These are phyloP conservation scores for Mycena amicta DNA, from an alignment of 768 basidiomycete genomes.

Conservation along the genomic window DNA sequence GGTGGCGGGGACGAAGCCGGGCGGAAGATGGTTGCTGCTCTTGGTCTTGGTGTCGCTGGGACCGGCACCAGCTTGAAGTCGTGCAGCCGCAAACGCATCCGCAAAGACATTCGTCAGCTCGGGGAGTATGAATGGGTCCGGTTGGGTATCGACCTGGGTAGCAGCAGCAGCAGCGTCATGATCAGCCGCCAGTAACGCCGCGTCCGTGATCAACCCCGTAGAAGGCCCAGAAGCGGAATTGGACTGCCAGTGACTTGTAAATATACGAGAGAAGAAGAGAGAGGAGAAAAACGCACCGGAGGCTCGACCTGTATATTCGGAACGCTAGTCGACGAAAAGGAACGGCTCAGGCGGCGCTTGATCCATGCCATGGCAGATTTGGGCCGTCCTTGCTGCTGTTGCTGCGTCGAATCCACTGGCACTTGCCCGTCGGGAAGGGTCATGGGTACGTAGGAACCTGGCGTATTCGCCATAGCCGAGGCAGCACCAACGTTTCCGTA, in stretches of 20 bases:
- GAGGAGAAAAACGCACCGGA: conserved; percentile 38
- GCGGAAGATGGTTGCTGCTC: conserved; percentile 28
- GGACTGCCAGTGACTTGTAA: conserved; percentile 36
- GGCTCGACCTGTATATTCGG: conserved; percentile 49
- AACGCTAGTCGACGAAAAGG: conserved; percentile 36
- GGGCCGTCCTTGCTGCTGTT: conserved; percentile 7
- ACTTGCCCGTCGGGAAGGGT: no score
- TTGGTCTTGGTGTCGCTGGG: not conserved
- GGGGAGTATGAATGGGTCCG: conserved; percentile 15
- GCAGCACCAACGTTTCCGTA: not conserved
- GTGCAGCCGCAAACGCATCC: conserved; percentile 5
- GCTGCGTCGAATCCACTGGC: no score
- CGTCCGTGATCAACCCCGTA: conserved; percentile 33
- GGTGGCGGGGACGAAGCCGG: conserved; percentile 43
- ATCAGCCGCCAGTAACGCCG: conserved; percentile 48
- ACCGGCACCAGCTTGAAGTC: no score
- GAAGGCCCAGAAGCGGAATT: conserved; percentile 41
- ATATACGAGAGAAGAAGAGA: not conserved
- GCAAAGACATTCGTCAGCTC: not conserved
- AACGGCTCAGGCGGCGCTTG: conserved; percentile 31
- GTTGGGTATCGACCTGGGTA: conserved; percentile 8
- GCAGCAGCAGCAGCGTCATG: conserved; percentile 29
- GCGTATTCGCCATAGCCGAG: not conserved
- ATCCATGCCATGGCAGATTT: conserved; percentile 27
- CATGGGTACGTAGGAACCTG: not conserved